Percentiles rank a stretch among this genome's conserved stretches.
These are phyloP conservation scores for Fusarium hostae DNA, from an alignment of 2,329 filamentous ascomycete genomes.

Conservation along the genomic window DNA sequence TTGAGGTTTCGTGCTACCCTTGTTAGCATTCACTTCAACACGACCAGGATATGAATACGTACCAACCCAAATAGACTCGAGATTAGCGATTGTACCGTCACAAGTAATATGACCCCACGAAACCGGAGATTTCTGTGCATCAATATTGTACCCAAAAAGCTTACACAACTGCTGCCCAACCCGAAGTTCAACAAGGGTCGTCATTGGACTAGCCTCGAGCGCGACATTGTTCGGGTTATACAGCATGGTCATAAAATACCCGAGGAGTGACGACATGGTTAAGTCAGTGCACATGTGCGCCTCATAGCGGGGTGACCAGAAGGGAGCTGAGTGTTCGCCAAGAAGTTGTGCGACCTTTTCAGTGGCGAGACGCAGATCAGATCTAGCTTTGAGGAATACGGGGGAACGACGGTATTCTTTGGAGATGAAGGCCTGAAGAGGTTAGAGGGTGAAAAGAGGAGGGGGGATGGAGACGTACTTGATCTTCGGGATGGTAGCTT, in stretches of 20 bases:
- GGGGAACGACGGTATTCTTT: conserved; percentile 48
- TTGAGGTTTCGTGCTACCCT: conserved; percentile 57
- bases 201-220: conserved; percentile 58
- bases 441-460: background rate
- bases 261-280: conserved; percentile 56
- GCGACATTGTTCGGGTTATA: conserved; percentile 63
- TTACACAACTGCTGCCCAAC: conserved; percentile 58
- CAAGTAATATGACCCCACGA: conserved; percentile 60
- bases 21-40: background rate
- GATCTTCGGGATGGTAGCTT: conserved; percentile 52
- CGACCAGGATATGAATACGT: background rate
- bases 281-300: conserved; percentile 59
- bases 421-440: conserved; percentile 49
- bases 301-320: conserved; percentile 59
- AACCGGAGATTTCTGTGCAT: conserved; percentile 42
- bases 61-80: conserved; percentile 59
- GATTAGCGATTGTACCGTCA: conserved; percentile 58
- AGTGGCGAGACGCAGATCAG: conserved; percentile 51
- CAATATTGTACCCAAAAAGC: conserved; percentile 57
- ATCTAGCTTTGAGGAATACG: conserved; percentile 49
- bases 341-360: conserved; percentile 51
- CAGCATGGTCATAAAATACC: conserved; percentile 61
- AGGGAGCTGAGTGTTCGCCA: conserved; percentile 57
- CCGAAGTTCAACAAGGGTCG: conserved; percentile 56
- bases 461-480: conserved; percentile 30